Base-by-base conservation (phyloP, 202 grass and related monocot genomes). In the Dendrocalamus latiflorus region DNA sequence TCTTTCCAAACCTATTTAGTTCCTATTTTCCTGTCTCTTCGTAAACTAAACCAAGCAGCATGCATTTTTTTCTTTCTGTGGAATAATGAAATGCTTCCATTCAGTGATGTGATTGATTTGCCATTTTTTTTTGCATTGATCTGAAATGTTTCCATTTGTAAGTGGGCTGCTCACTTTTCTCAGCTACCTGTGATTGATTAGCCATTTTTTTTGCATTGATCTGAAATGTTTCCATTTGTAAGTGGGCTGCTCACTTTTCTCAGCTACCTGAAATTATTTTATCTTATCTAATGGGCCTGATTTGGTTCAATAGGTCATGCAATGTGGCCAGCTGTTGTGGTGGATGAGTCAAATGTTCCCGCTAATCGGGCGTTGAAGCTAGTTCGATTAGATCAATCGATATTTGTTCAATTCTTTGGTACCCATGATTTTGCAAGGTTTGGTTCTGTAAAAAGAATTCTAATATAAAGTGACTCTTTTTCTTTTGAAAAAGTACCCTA, bases 371-470 rank as follows among this genome's bases (percentile, higher is more conserved):
- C 67, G 68, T 85, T 94, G 83, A 99, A 99, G 87, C 75, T 85
- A 72, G 75, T 79, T 77, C 85, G 89, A 60, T 75, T 83, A 74
- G 87, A 93, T 68, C 86, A 93, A 70, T 90, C 87, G 6, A 86
- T 99, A 78, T 70, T 90, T 70, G 96, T 99, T 75, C 96, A 99
- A 72, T 99, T 99, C 82, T 99, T 99, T 65, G 96, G 93, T 70
- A 95, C 93, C 59, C 96, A 99, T 93, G 96, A 99, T 89, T 99
- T 95, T 92, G 93, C 93, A 86, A 99, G 96, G 96, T 99, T 70
- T 74, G 70, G 56, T 91, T 41, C 81, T 86, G 67, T 87, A 78
- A 36, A 79, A 65, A 69, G 33, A 86, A 22, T 80, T 81, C n/a
- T 78, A 60, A 72, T 56, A 55, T 44, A 30, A 64, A 70, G 25